Evolutionary conservation across 768 basidiomycete species (phyloP).

Genomic region (Lentinula aciculospora): DNA sequence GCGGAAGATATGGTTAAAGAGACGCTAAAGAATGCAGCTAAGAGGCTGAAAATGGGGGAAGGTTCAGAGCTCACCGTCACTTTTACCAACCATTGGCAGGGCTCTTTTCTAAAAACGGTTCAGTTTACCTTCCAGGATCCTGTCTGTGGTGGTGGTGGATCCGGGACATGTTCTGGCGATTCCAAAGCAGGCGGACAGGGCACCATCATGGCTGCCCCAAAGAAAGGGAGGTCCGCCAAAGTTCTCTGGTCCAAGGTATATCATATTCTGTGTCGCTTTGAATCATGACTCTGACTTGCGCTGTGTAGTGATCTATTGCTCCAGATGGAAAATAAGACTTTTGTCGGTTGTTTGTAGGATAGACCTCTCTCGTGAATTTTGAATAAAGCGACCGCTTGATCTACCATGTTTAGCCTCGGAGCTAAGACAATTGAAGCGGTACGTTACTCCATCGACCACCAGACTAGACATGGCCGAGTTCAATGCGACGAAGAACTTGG

Average conservation of each 20-base stretch:
- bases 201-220: not conserved
- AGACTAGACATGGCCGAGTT: no score
- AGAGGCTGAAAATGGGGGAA: not conserved
- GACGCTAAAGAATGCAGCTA: not conserved
- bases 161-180: not conserved
- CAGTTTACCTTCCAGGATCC: not conserved
- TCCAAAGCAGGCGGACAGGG: not conserved
- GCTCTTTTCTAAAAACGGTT: not conserved
- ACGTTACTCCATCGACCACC: no score
- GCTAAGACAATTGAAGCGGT: no score
- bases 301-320: not conserved
- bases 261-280: not conserved
- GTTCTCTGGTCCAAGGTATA: not conserved
- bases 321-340: not conserved
- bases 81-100: not conserved
- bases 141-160: not conserved
- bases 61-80: not conserved
- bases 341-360: not conserved
- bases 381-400: not conserved
- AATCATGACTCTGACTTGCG: not conserved
- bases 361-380: no score
- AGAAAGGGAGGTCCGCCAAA: not conserved
- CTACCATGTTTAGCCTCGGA: not conserved
- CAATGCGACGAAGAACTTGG: no score
- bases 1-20: not conserved